Conservation (phyloP, 2,329 filamentous ascomycete species). For the Thelonectria rubi region DNA sequence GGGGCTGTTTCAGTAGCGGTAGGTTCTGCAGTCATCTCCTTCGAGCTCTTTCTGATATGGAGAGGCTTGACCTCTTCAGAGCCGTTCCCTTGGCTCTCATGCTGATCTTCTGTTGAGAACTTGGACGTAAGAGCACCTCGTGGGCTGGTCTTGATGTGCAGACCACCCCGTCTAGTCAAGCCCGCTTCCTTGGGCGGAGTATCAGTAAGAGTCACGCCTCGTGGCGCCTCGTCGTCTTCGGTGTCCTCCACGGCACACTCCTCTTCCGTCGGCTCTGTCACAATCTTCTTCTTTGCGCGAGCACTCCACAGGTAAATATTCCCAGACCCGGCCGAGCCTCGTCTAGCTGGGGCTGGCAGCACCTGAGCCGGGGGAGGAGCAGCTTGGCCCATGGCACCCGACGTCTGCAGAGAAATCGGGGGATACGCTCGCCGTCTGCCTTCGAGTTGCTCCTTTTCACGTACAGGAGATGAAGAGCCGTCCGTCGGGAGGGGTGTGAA, state of each 20-base stretch:
- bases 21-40: neutral
- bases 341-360: slow-evolving; percentile 40
- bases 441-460: slow-evolving; percentile 37
- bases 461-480: slow-evolving; percentile 26
- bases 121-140: slow-evolving; percentile 6
- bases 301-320: slow-evolving; percentile 46
- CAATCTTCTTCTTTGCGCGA: slow-evolving; percentile 29
- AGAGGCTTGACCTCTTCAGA: slow-evolving; percentile 6
- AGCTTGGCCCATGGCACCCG: slow-evolving; percentile 40
- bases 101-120: neutral
- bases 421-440: slow-evolving; percentile 46
- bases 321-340: slow-evolving; percentile 45
- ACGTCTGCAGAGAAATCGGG: slow-evolving; percentile 49
- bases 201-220: slow-evolving; percentile 27
- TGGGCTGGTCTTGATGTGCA: slow-evolving; percentile 31
- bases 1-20: neutral
- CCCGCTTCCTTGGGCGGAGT: slow-evolving; percentile 31
- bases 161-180: slow-evolving; percentile 33
- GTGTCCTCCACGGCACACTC: slow-evolving; percentile 39
- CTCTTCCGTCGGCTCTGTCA: slow-evolving; percentile 24
- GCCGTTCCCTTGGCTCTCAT: neutral
- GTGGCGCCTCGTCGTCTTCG: slow-evolving; percentile 32
- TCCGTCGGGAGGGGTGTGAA: slow-evolving; percentile 42
- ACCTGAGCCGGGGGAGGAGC: slow-evolving; percentile 43
- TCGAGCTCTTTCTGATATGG: slow-evolving; percentile 2